Evolutionary conservation across 305 asterid species (phyloP).

Genomic region (Solanum hybrid): DNA sequence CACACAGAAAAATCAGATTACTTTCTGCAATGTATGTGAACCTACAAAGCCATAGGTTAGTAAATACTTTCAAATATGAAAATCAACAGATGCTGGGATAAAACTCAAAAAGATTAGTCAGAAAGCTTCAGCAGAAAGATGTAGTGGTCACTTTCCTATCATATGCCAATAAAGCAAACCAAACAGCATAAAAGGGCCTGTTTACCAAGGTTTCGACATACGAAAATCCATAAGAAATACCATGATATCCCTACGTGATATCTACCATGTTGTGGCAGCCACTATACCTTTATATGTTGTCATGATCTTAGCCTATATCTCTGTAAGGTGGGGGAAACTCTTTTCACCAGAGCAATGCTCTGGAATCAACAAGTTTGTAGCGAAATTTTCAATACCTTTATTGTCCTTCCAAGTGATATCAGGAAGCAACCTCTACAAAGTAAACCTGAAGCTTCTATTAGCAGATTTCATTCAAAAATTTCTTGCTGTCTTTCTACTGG

Average conservation of each 20-base stretch:
- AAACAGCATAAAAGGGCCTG: constrained; percentile 40
- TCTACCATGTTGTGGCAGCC: constrained; percentile 50
- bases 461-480: constrained; percentile 73
- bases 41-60: neutral
- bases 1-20: neutral
- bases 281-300: constrained; percentile 68
- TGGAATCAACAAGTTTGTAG: constrained; percentile 87
- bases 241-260: constrained; percentile 53
- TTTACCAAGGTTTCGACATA: constrained; percentile 7
- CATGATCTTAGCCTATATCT: constrained; percentile 55
- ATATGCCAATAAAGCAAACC: constrained; percentile 22
- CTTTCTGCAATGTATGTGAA: neutral
- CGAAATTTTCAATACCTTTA: constrained; percentile 75
- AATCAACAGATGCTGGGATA: neutral
- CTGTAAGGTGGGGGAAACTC: constrained; percentile 63
- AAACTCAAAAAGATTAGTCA: constrained; percentile 2
- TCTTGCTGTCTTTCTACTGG: constrained; percentile 36
- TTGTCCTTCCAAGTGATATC: constrained; percentile 74
- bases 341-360: constrained; percentile 72
- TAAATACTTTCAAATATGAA: neutral
- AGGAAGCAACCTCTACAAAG: constrained; percentile 58
- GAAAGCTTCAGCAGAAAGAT: constrained; percentile 38
- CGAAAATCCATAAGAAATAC: constrained; percentile 14
- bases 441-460: constrained; percentile 57
- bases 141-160: constrained; percentile 28